These are phyloP conservation scores for Vicia villosa DNA, from an alignment of 306 rosid genomes.

Conservation along the genomic window DNA sequence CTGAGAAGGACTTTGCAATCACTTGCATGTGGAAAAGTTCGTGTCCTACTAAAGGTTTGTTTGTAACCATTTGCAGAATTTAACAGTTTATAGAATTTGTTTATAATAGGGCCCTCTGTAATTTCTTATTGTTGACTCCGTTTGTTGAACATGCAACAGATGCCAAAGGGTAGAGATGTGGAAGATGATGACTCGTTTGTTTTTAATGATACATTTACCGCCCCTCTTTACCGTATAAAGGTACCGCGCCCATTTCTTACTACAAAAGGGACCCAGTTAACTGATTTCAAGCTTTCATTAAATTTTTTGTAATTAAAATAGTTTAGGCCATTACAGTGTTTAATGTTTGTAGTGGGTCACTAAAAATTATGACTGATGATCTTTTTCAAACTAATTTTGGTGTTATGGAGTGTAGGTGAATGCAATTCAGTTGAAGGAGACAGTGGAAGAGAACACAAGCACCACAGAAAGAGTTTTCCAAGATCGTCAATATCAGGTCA, in stretches of 20 bases:
- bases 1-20: constrained; percentile 97
- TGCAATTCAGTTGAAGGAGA: constrained; percentile 99
- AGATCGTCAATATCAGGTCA: constrained; percentile 99
- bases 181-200: constrained; percentile 85
- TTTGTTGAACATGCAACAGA: constrained; percentile 50
- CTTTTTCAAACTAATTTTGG: constrained; percentile 34
- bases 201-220: constrained; percentile 78
- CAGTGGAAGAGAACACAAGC: constrained; percentile 97
- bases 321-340: constrained; percentile 1
- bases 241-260: constrained; percentile 42
- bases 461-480: constrained; percentile 99
- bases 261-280: constrained; percentile 18
- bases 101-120: constrained; percentile 24
- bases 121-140: constrained; percentile 17
- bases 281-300: constrained; percentile 25
- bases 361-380: constrained; percentile 12
- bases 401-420: constrained; percentile 67
- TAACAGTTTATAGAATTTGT: not conserved
- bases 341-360: constrained; percentile 1
- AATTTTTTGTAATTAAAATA: not conserved
- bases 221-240: constrained; percentile 98
- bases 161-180: constrained; percentile 96
- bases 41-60: constrained; percentile 88
- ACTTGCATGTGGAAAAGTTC: constrained; percentile 99
- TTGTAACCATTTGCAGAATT: constrained; percentile 30